Conservation (phyloP, 2,329 filamentous ascomycete species). For the Colletotrichum tropicale region DNA sequence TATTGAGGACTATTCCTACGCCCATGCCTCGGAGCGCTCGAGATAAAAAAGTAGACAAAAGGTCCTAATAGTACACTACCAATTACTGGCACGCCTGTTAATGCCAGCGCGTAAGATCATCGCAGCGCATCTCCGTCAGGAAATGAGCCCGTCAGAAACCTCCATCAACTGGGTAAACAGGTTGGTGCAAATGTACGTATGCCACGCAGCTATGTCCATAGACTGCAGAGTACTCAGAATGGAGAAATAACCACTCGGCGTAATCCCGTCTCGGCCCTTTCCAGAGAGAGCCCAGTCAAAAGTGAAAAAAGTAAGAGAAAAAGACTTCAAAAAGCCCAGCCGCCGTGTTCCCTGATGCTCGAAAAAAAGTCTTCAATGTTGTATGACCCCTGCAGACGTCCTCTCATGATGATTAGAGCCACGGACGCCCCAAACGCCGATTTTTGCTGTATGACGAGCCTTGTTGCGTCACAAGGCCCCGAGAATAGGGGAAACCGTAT, state of each 20-base stretch:
- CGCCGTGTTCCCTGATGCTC: slow-evolving; percentile 21
- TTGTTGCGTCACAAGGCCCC: slow-evolving; percentile 16
- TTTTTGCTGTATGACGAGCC: slow-evolving; percentile 20
- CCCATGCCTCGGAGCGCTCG: slow-evolving; percentile 9
- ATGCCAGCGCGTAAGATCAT: neutral
- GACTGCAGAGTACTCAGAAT: slow-evolving; percentile 12
- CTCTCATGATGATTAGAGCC: slow-evolving; percentile 19
- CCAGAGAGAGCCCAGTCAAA: slow-evolving; percentile 16
- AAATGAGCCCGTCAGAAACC: neutral
- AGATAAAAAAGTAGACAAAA: slow-evolving; percentile 18
- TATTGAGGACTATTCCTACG: slow-evolving; percentile 17
- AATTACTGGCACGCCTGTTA: slow-evolving; percentile 20
- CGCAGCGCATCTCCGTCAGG: neutral
- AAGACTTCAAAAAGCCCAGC: slow-evolving; percentile 5
- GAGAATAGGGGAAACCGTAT: slow-evolving; percentile 22
- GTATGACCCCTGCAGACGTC: slow-evolving; percentile 21
- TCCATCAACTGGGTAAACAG: neutral
- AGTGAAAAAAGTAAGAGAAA: neutral
- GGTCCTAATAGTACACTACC: slow-evolving; percentile 22
- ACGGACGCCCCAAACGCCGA: slow-evolving; percentile 23
- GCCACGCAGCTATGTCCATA: slow-evolving; percentile 20
- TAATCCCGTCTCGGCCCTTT: slow-evolving; percentile 17
- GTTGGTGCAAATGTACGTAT: slow-evolving; percentile 22
- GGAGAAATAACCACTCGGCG: slow-evolving; percentile 4
- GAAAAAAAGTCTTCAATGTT: slow-evolving; percentile 18